Evolutionary conservation across 2,329 filamentous ascomycete genomes (phyloP), one percentile per base, ranked within the genome.

Genomic region (Venturia oleaginea): DNA sequence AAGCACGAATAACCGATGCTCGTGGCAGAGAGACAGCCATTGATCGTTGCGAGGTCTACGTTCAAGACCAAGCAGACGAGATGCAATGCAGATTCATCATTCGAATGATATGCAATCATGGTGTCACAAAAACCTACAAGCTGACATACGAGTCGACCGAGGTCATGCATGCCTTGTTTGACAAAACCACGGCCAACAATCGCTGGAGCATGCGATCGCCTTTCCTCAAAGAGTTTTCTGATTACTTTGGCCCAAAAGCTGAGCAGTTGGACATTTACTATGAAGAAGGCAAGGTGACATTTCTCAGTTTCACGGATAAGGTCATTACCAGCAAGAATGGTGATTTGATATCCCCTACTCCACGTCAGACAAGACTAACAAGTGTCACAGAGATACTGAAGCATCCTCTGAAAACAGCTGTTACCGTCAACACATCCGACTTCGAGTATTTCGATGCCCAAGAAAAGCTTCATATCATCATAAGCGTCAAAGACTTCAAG

Each of bases 231-330:
- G 88, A 92, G 69, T 83, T 91, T 67, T 87, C 90, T 76, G 90
- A 92, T 66, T 89, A 91, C 71, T 92, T 92, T 71, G 88, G 89
- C 0, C 87, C 88, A 1, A 89, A 88, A 5, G 91, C 90, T 38
- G 90, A 93, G 73, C 87, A 92, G 68, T 81, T 93, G 2, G 90
- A 92, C 69, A 87, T 93, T 67, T 88, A 89, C 71, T 86, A 87
- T 15, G 85, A 89, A 63, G 84, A 88, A 59, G 86, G 78, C 11
- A 82, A 83, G 66, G 82, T 89, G 19, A 89, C 90, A 65, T 90
- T 93, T 70, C 90, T 89, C 32, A 92, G 89, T 71, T 92, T 90
- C 70, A 92, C 89, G 0, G 90, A 92, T 73, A 92, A 91, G 76
- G 85, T 88, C 10, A 82, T 86, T 64, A 87, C 86, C 69, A 86